phyloP scores from a whole-genome alignment of 2,329 filamentous ascomycete genomes.

The Rhynchosporium graminicola region DNA sequence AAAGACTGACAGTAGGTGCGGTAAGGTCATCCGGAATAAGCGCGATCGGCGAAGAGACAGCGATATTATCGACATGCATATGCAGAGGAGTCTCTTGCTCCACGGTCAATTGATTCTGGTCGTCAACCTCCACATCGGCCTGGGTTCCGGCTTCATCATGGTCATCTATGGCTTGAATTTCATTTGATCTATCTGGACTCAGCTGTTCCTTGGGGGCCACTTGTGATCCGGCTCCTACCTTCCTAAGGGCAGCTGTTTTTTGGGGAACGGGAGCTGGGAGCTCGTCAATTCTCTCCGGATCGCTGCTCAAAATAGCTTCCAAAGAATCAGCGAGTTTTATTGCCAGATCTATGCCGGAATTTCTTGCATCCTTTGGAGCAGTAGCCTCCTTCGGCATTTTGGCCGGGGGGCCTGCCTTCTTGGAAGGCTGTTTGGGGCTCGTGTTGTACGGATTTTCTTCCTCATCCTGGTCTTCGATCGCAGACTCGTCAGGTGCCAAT shows the following conservation, averaged over 20 bases:
- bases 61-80: background rate
- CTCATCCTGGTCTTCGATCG: background rate
- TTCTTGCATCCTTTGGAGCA: constrained; percentile 2
- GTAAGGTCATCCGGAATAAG: background rate
- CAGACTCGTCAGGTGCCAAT: background rate
- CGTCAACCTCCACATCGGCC: background rate
- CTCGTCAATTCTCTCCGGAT: background rate
- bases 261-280: background rate
- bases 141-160: background rate
- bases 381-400: background rate
- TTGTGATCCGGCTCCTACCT: background rate
- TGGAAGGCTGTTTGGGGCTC: constrained; percentile 5
- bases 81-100: background rate
- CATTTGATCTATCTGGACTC: background rate
- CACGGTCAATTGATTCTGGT: background rate
- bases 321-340: constrained; percentile 7
- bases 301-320: background rate
- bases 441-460: constrained; percentile 16
- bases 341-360: constrained; percentile 15
- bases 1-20: background rate
- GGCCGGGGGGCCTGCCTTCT: background rate
- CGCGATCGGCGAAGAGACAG: background rate
- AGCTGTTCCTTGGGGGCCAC: background rate
- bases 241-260: background rate
- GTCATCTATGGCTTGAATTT: background rate